These are phyloP conservation scores for Euptelea pleiosperma DNA, from an alignment of 164 flowering plant genomes.

Conservation along the genomic window DNA sequence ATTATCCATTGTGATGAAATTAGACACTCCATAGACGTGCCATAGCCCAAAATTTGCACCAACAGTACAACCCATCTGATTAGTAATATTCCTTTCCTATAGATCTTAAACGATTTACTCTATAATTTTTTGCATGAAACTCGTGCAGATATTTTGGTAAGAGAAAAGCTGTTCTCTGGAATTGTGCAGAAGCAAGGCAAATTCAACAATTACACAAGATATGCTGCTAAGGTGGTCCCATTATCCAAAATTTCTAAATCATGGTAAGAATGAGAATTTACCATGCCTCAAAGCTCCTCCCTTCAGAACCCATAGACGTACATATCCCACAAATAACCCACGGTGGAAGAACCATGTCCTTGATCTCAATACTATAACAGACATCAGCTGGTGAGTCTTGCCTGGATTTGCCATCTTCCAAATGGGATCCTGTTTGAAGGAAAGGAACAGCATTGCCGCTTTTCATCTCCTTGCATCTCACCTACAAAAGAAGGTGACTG, in stretches of 20 bases:
- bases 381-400: slow-evolving; percentile 32
- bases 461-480: slow-evolving; percentile 74
- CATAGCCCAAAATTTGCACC: too few species aligned
- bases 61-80: too few species aligned
- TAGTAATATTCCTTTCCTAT: too few species aligned
- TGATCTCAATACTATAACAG: slow-evolving; percentile 75
- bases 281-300: slow-evolving; percentile 78
- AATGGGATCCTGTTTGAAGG: slow-evolving; percentile 25
- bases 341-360: slow-evolving; percentile 70
- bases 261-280: slow-evolving; percentile 17
- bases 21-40: too few species aligned
- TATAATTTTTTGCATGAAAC: too few species aligned
- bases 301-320: slow-evolving; percentile 50
- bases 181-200: too few species aligned
- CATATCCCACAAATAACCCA: slow-evolving; percentile 73
- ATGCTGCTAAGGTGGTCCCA: too few species aligned
- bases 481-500: slow-evolving; percentile 37
- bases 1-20: too few species aligned
- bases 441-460: slow-evolving; percentile 38
- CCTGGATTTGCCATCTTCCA: slow-evolving; percentile 23
- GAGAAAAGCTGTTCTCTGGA: too few species aligned
- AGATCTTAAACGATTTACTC: too few species aligned
- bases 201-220: too few species aligned
- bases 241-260: background rate
- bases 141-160: too few species aligned